Base-by-base conservation (phyloP, 176 grass and related monocot species). In the Raddia distichophylla region DNA sequence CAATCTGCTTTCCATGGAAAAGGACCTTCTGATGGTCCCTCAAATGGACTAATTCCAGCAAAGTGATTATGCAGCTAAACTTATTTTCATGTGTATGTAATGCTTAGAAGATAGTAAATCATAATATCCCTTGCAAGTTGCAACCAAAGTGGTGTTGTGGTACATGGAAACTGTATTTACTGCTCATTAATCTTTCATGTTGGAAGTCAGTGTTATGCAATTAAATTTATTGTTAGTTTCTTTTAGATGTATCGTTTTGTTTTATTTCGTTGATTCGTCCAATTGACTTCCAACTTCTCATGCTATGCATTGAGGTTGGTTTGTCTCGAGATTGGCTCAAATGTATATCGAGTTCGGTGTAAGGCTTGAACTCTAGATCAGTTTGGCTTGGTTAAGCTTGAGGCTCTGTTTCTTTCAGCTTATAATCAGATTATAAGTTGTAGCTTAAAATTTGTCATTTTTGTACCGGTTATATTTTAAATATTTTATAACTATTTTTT, bases 1-100 rank as follows among this genome's bases (percentile, higher is more conserved):
- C 90, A 76, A 86, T 92, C 86, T 71, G 90, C 90, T 83, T 92
- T 92, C 58, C 86, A 92, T 92, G 86, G 69, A 60, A 83, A 83
- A 83, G 80, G 59, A 43, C 59, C 65, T 60, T 3, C 65, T 2
- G 45, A 58, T 45, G 81, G 83, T 7, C 82, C 86, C 1, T 77
- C 83, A 8, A 85, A 84, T 1, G 71, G 32, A 71, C 56, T 78
- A 32, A 86, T 92, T 77, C 83, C 64, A 2, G 74, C 79, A 63
- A 82, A 89, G 71, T 80, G 69, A 76, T 49, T 78, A 48, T 20
- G 68, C 0, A 12, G 33, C 2, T 49, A 62, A 77, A 67, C 66
- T 64, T 78, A 10, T 20, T 27, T 85, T 81, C 35, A n/a, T 84
- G 56, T 89, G 64, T 66, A 72, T 85, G 57, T 76, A 58, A 81